phyloP scores from a whole-genome alignment of 805 yeast species.

The Lipomyces starkeyi region DNA sequence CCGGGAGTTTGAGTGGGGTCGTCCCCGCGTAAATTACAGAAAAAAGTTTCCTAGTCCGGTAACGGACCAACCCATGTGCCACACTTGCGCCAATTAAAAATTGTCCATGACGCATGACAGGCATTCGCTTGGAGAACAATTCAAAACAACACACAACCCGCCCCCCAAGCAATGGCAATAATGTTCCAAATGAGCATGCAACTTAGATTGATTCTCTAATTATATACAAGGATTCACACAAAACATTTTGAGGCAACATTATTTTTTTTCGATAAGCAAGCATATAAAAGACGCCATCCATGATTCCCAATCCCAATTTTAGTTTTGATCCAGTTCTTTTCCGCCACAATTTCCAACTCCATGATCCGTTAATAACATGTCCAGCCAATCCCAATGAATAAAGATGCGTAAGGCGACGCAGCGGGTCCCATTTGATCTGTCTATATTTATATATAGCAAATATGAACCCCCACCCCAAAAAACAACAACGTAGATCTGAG shows the following conservation, averaged over 20 bases:
- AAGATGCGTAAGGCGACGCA: not conserved
- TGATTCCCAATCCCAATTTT: not conserved
- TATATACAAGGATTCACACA: not conserved
- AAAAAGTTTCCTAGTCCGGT: not conserved
- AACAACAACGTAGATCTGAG: not conserved
- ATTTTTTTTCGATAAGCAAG: not conserved
- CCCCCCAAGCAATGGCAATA: no score
- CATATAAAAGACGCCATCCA: not conserved
- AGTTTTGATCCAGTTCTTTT: not conserved
- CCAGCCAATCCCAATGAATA: not conserved
- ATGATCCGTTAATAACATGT: not conserved
- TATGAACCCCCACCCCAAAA: no score
- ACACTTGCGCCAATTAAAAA: no score
- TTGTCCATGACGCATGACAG: no score
- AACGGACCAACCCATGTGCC: not conserved
- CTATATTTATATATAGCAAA: not conserved
- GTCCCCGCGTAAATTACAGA: no score
- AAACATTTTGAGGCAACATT: not conserved
- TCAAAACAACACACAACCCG: no score
- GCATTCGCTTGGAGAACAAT: no score
- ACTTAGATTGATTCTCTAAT: not conserved
- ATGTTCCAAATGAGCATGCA: not conserved
- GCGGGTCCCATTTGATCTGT: not conserved
- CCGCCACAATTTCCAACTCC: not conserved
- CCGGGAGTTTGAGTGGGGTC: no score